Base-by-base conservation (phyloP, 108 stramenopile genomes). In the Cyclotella baltica region DNA sequence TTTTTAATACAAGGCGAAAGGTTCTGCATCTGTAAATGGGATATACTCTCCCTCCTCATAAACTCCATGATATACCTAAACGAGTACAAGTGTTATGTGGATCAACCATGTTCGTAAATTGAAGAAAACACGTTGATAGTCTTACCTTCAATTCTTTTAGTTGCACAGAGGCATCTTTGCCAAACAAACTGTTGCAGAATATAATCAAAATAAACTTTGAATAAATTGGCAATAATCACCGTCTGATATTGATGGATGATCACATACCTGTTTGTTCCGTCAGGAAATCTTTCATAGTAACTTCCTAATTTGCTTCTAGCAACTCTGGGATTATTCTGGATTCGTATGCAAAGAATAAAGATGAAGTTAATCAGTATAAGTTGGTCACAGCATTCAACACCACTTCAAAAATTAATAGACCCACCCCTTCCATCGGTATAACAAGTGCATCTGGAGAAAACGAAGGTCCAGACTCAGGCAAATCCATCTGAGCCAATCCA, bases 1-100 rank as follows among this genome's bases (percentile, higher is more conserved):
- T 23, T 8, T 27, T 57, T 16, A 95, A 67, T 92, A 92, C 56
- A 96, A 81, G 1, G 94, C 94, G 83, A 96, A 96, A 10, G 94
- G 94, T 58, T 96, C 94, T 4, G 94, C 94, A 85, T 96, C 94
- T 28, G 91, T 91, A 61, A 96, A 96, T 5, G 94, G 94, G 47
- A 96, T 83, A 57, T 82, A 93, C 61, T 96, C 94, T 27, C 85
- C 92, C 52, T 88, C 78, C 5, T 59, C 80, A 67, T 83, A 86
- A 1, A 95, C 92, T 8, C 71, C 71, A 61, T 70, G 69, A 36
- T 70, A 70, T 1, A 57, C 69, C 63, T 64, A 15, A 55, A n/a
- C 6, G 31, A 59, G 3, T 6, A 59, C 5, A 33, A 13, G 37
- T 6, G 22, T 2, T 15, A 64, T 27, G 38, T 2, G 43, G 0